phyloP scores from a whole-genome alignment of 148 eudicot species.

The Simmondsia chinensis region DNA sequence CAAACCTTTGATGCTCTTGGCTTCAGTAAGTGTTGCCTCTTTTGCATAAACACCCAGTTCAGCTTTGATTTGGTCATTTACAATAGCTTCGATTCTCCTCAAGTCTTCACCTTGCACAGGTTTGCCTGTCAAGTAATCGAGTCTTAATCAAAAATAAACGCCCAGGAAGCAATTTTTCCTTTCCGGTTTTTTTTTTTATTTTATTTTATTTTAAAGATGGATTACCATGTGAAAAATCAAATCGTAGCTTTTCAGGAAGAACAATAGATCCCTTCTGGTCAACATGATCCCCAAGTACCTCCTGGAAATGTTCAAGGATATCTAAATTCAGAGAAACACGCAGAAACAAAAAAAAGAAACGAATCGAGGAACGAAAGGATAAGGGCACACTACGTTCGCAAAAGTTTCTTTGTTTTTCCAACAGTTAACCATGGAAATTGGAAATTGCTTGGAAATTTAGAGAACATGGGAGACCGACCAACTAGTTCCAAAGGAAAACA shows the following conservation, averaged over 20 bases:
- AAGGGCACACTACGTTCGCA: too few relatives aligned
- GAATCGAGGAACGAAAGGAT: too few relatives aligned
- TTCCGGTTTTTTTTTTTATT: too few relatives aligned
- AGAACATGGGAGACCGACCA: too few relatives aligned
- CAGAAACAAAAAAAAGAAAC: background rate
- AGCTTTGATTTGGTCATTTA: slow-evolving; percentile 84
- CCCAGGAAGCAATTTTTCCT: too few relatives aligned
- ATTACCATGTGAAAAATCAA: slow-evolving; percentile 91
- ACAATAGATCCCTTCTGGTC: slow-evolving; percentile 99
- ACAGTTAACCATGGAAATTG: too few relatives aligned
- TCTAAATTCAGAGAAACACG: background rate
- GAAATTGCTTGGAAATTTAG: too few relatives aligned
- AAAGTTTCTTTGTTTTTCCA: too few relatives aligned
- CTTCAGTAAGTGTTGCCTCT: slow-evolving; percentile 76
- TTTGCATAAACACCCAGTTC: slow-evolving; percentile 72
- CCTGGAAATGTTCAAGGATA: slow-evolving; percentile 34
- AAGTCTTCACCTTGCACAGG: slow-evolving; percentile 81
- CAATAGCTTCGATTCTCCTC: slow-evolving; percentile 69
- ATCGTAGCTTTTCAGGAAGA: slow-evolving; percentile 93
- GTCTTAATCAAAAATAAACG: too few relatives aligned
- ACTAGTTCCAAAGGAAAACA: too few relatives aligned
- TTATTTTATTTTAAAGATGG: too few relatives aligned
- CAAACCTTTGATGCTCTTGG: slow-evolving; percentile 77
- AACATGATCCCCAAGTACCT: slow-evolving; percentile 88
- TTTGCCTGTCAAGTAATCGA: slow-evolving; percentile 45